These are phyloP conservation scores for Phytopythium oedochilum DNA, from an alignment of 352 stramenopile genomes.

Conservation along the genomic window DNA sequence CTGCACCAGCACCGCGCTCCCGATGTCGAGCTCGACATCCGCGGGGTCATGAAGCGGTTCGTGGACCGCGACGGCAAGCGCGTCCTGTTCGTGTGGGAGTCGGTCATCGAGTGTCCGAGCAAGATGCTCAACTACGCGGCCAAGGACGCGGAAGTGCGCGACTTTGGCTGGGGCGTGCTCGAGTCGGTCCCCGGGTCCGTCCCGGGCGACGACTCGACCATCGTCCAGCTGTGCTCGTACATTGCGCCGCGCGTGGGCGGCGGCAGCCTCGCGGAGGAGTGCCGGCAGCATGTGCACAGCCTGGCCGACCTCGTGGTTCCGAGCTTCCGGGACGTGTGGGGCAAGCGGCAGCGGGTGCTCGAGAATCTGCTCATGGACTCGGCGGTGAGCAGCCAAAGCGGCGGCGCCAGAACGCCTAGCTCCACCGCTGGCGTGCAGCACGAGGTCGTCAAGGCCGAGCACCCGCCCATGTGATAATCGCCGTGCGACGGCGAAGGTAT, in stretches of 20 bases:
- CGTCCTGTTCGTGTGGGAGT: slow-evolving; percentile 52
- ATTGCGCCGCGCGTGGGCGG: slow-evolving; percentile 29
- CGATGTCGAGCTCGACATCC: slow-evolving; percentile 29
- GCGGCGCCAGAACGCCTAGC: not conserved
- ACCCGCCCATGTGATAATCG: slow-evolving; percentile 11
- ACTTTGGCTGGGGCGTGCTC: slow-evolving; percentile 46
- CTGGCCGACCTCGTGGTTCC: slow-evolving; percentile 38
- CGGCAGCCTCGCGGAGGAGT: slow-evolving; percentile 22
- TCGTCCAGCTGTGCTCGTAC: slow-evolving; percentile 55
- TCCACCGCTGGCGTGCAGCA: not conserved
- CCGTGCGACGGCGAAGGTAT: too few species aligned
- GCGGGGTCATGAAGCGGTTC: slow-evolving; percentile 36
- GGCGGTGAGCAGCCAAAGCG: slow-evolving; percentile 10
- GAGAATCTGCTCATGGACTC: slow-evolving; percentile 52
- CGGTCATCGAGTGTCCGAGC: slow-evolving; percentile 28
- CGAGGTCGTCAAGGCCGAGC: not conserved
- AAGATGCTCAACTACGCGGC: slow-evolving; percentile 15
- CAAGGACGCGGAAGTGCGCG: slow-evolving; percentile 37
- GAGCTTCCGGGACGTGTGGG: slow-evolving; percentile 40
- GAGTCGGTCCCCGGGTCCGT: slow-evolving; percentile 20
- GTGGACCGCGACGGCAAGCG: slow-evolving; percentile 21
- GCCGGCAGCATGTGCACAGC: slow-evolving; percentile 36
- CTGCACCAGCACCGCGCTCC: slow-evolving; percentile 29
- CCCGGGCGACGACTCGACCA: slow-evolving; percentile 29
- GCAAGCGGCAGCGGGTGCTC: slow-evolving; percentile 35